Evolutionary conservation across 371 early-diverging fungal species (phyloP).

Genomic region (Dentiscutata heterogama): DNA sequence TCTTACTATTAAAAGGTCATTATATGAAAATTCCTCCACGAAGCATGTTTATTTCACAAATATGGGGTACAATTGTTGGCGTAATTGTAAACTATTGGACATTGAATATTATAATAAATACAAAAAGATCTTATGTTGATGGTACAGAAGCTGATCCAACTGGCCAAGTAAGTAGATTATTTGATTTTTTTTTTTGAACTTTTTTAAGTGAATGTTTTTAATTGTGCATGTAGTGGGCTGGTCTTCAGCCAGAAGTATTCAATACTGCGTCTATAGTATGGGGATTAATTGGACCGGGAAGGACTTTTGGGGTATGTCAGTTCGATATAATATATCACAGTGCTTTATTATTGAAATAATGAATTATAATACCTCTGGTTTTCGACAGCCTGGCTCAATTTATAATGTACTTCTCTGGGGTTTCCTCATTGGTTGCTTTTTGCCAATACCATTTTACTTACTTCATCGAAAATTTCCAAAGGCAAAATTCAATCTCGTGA

Average conservation of each 20-base stretch:
- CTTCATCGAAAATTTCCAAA: conserved; percentile 53
- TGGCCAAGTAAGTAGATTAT: neutral
- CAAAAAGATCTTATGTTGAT: neutral
- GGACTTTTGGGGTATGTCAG: conserved; percentile 63
- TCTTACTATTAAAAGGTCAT: conserved; percentile 52
- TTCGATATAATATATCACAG: too few species aligned
- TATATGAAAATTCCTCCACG: conserved; percentile 75
- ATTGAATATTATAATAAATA: neutral
- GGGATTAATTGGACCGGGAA: conserved; percentile 71
- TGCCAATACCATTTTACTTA: conserved; percentile 61
- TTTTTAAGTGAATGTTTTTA: too few species aligned
- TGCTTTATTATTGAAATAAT: too few species aligned
- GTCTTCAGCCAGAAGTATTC: conserved; percentile 42
- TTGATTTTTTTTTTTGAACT: too few species aligned
- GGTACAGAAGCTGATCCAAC: neutral
- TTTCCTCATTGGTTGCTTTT: conserved; percentile 68
- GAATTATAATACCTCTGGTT: too few species aligned
- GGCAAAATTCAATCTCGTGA: conserved; percentile 17
- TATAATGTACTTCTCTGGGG: conserved; percentile 69
- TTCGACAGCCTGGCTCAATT: conserved; percentile 52
- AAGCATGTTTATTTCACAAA: conserved; percentile 61
- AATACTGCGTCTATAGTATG: conserved; percentile 51
- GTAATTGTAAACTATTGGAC: conserved; percentile 44
- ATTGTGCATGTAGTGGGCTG: neutral
- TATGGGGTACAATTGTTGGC: conserved; percentile 61